Conservation (phyloP, 129 eudicot species). For the Artemisia argyi region DNA sequence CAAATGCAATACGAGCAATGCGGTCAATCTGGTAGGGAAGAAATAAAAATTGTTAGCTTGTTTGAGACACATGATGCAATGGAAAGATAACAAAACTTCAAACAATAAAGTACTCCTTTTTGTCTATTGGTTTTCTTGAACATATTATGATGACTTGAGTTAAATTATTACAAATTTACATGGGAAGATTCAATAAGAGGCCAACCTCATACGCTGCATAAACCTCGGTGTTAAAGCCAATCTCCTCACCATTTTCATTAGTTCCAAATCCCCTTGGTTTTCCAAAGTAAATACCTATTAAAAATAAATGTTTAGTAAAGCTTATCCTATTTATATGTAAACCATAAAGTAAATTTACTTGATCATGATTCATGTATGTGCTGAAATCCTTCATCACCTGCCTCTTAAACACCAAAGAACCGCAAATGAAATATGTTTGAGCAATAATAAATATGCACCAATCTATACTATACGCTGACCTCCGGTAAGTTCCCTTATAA, state of each 20-base stretch:
- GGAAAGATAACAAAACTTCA: conserved; percentile 8
- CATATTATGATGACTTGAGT: no score
- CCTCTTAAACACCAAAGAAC: conserved; percentile 10
- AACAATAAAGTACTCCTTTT: background rate
- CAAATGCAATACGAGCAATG: conserved; percentile 93
- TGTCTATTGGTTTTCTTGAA: background rate
- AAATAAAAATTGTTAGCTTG: background rate
- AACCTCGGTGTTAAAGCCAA: conserved; percentile 90
- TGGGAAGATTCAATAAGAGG: conserved; percentile 1
- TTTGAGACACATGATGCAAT: background rate
- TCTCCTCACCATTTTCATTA: conserved; percentile 81
- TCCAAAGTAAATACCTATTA: conserved; percentile 90
- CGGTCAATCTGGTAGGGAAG: conserved; percentile 68
- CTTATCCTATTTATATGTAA: no score
- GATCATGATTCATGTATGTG: conserved; percentile 2
- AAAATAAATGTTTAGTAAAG: background rate
- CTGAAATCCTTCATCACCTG: conserved; percentile 6
- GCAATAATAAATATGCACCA: background rate
- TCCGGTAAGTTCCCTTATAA: conserved; percentile 96
- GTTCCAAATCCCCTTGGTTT: conserved; percentile 90
- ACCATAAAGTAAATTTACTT: no score
- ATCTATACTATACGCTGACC: conserved; percentile 47
- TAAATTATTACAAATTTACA: no score
- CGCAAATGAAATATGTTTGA: background rate
- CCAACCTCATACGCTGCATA: conserved; percentile 84